Base-by-base conservation (phyloP, 1,139 yeast species). In the Protomyces inouyei region DNA sequence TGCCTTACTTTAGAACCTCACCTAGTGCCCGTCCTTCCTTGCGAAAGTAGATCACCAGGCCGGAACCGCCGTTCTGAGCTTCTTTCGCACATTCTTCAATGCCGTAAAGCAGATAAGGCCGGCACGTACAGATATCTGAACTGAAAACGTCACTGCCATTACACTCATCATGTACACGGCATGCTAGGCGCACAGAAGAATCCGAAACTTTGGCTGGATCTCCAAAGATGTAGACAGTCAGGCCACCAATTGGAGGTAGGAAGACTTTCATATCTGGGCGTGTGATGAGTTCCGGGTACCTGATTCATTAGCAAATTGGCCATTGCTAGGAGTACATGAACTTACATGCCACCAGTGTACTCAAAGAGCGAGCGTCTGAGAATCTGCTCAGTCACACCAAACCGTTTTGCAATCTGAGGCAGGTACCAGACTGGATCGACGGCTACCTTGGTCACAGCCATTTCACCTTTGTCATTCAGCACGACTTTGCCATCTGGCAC, bases 351-450 rank as follows among this genome's bases (percentile, higher is more conserved):
- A 23, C 28, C 59, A n/a, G 36, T 52, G 37, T 46, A 21, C 8
- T 23, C 60, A 14, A 36, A 57, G 68, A 84, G 75, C 2, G 85
- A 82, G 61, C 82, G 79, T 71, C 87, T 78, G 60, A 84, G 76
- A 55, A 81, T 81, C n/a, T 73, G 74, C 70, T 84, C 87, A 48
- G 81, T 76, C 67, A 84, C 80, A 36, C 81, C 82, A 71, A 84
- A 80, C 68, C 85, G 80, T 72, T 81, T 77, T 37, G 87, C 87
- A 64, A 84, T 85, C 25, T 85, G 86, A 2, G 87, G 87, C 65
- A 84, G 75, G 70, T 82, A 80, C 87, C 87, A 84, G 46, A 84
- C 87, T 12, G 87, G 87, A 70, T 84, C 87, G 46, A 82, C 83
- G 0, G 87, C 87, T 66, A 84, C 78, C 71, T 84, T 84, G 51